Percentiles rank a stretch among this genome's conserved stretches.
Conservation (phyloP, 2,329 filamentous ascomycete genomes). For the Ascochyta clinopodiicola region DNA sequence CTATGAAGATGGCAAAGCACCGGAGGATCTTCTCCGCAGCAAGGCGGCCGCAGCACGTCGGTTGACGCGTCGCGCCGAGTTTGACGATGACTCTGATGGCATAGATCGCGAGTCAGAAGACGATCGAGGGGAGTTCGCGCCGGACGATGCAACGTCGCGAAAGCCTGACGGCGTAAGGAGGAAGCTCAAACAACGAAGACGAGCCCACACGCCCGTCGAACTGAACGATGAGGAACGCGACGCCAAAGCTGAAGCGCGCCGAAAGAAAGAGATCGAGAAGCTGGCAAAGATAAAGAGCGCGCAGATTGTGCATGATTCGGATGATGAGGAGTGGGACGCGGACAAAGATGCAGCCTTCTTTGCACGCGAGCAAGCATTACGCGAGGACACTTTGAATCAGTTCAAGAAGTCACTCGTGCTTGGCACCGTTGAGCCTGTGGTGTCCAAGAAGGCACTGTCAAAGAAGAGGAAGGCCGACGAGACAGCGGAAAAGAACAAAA, state of each 20-base stretch:
- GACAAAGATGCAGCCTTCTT: slow-evolving; percentile 80
- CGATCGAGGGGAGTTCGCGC: slow-evolving; percentile 68
- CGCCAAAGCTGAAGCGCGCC: slow-evolving; percentile 66
- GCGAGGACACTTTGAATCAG: slow-evolving; percentile 61
- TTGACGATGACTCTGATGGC: slow-evolving; percentile 74
- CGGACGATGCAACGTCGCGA: slow-evolving; percentile 69
- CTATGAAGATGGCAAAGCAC: slow-evolving; percentile 76
- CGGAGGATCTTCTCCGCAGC: slow-evolving; percentile 79
- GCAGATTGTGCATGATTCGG: slow-evolving; percentile 79
- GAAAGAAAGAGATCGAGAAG: slow-evolving; percentile 77
- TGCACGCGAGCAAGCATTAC: slow-evolving; percentile 71
- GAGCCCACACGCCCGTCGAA: slow-evolving; percentile 61
- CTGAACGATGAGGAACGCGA: slow-evolving; percentile 67
- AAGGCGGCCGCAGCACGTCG: slow-evolving; percentile 61
- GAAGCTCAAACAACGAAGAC: slow-evolving; percentile 64
- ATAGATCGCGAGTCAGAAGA: slow-evolving; percentile 62
- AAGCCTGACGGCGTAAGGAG: slow-evolving; percentile 61
- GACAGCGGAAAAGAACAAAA: slow-evolving; percentile 33
- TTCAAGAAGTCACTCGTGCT: slow-evolving; percentile 56
- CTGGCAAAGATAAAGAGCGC: slow-evolving; percentile 82
- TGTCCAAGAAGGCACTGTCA: slow-evolving; percentile 37
- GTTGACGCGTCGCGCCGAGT: slow-evolving; percentile 60
- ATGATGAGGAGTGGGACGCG: slow-evolving; percentile 86
- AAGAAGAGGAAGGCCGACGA: slow-evolving; percentile 47
- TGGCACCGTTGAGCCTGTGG: slow-evolving; percentile 45